phyloP scores from a whole-genome alignment of 768 basidiomycete genomes.

The Podaxis pistillaris region DNA sequence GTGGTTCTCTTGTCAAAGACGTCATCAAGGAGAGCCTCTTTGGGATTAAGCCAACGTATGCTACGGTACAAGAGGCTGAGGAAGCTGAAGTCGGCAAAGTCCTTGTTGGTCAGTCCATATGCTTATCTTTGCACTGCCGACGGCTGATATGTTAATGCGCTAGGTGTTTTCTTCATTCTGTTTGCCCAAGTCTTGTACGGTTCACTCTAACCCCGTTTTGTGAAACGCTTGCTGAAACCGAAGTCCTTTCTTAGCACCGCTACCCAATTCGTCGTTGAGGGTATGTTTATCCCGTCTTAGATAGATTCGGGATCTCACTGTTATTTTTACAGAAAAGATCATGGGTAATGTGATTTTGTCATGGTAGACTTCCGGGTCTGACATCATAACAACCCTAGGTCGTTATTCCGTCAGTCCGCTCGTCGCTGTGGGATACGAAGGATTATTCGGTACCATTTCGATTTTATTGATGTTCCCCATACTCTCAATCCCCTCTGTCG shows the following conservation, averaged over 20 bases:
- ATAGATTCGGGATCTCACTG: slow-evolving; percentile 8
- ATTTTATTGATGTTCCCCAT: slow-evolving; percentile 80
- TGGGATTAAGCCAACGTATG: slow-evolving; percentile 30
- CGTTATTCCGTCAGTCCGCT: slow-evolving; percentile 85
- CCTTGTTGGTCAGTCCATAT: slow-evolving; percentile 58
- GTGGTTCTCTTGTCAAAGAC: slow-evolving; percentile 86
- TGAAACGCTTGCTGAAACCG: slow-evolving; percentile 14
- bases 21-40: slow-evolving; percentile 47
- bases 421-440: slow-evolving; percentile 93
- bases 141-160: slow-evolving; percentile 13
- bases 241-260: slow-evolving; percentile 60
- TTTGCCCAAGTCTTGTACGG: slow-evolving; percentile 94
- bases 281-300: slow-evolving; percentile 24
- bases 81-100: slow-evolving; percentile 66
- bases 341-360: slow-evolving; percentile 46
- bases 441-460: slow-evolving; percentile 83
- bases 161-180: slow-evolving; percentile 87
- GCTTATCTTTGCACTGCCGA: slow-evolving; percentile 20
- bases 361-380: background rate
- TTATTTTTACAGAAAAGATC: slow-evolving; percentile 68
- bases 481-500: slow-evolving; percentile 66
- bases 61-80: slow-evolving; percentile 45
- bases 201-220: slow-evolving; percentile 17
- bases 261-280: slow-evolving; percentile 90
- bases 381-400: slow-evolving; percentile 26